A percentile compares a stretch with the other conserved stretches of the same genome.
Conservation (phyloP, 441 rosid species). For the Capsella rubella region DNA sequence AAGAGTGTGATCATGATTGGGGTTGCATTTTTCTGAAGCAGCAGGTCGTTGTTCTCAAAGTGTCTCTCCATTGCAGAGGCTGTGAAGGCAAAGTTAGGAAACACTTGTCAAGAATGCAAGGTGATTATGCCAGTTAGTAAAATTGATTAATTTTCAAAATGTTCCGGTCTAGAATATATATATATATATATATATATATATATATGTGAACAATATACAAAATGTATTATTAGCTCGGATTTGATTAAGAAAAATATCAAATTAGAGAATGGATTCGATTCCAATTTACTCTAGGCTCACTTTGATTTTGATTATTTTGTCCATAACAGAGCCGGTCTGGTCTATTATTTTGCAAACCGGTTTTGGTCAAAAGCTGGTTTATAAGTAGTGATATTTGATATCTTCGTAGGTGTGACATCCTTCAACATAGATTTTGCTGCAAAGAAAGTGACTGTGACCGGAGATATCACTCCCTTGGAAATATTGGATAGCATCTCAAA, state of each 20-base stretch:
- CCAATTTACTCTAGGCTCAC: neutral
- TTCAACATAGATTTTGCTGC: constrained; percentile 82
- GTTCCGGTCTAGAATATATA: neutral
- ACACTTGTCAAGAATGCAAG: constrained; percentile 91
- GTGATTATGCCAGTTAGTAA: constrained; percentile 37
- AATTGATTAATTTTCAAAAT: constrained; percentile 1
- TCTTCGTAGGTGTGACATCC: constrained; percentile 72
- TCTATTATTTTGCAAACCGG: neutral
- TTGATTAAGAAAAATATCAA: neutral
- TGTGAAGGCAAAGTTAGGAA: constrained; percentile 92
- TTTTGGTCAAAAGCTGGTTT: constrained; percentile 3
- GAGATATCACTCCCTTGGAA: constrained; percentile 74
- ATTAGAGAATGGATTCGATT: neutral
- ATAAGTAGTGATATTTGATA: constrained; percentile 5
- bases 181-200: neutral
- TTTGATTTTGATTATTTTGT: constrained; percentile 10
- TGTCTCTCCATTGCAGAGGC: constrained; percentile 93
- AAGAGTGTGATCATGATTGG: constrained; percentile 17
- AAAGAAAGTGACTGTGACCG: constrained; percentile 82
- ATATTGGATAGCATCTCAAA: constrained; percentile 82
- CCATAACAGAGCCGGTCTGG: neutral
- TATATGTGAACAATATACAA: neutral
- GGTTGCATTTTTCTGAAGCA: neutral
- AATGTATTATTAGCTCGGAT: neutral
- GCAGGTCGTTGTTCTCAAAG: constrained; percentile 90